These are phyloP conservation scores for Saccharomyces uvarum DNA, from an alignment of 1,139 yeast species.

Conservation along the genomic window DNA sequence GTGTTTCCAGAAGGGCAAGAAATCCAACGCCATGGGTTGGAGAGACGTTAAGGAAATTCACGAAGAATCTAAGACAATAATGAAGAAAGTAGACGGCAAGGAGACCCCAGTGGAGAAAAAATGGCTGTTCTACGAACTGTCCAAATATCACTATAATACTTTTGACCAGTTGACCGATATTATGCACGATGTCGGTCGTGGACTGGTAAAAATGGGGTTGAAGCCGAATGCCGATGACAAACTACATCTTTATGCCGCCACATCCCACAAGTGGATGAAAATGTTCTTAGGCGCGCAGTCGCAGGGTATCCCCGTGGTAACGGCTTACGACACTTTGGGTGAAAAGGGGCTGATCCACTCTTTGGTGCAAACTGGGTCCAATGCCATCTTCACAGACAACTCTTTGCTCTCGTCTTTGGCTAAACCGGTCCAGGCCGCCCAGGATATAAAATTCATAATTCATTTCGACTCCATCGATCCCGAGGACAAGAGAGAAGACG, in stretches of 20 bases:
- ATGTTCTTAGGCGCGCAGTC: conserved; percentile 69
- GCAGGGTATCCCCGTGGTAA: conserved; percentile 80
- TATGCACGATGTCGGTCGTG: conserved; percentile 59
- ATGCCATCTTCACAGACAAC: conserved; percentile 77
- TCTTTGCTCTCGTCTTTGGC: conserved; percentile 56
- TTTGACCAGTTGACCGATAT: conserved; percentile 49
- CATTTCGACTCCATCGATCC: conserved; percentile 58
- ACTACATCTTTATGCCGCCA: conserved; percentile 77
- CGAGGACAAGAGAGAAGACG: conserved; percentile 56
- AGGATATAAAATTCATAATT: conserved; percentile 57
- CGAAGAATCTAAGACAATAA: conserved; percentile 65
- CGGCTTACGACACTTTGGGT: conserved; percentile 96
- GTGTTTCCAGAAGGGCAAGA: conserved; percentile 51
- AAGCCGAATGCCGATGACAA: conserved; percentile 53
- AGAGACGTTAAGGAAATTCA: conserved; percentile 69
- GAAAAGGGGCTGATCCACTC: conserved; percentile 87
- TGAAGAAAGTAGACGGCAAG: conserved; percentile 72
- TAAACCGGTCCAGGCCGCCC: conserved; percentile 63
- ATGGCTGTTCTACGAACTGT: conserved; percentile 80
- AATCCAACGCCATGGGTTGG: conserved; percentile 62
- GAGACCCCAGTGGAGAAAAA: conserved; percentile 63
- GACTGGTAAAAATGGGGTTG: conserved; percentile 67
- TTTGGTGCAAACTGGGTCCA: conserved; percentile 69
- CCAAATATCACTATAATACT: conserved; percentile 60
- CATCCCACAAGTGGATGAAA: conserved; percentile 88